Evolutionary conservation across 345 rosid genomes (phyloP).

Genomic region (Corchorus capsularis): DNA sequence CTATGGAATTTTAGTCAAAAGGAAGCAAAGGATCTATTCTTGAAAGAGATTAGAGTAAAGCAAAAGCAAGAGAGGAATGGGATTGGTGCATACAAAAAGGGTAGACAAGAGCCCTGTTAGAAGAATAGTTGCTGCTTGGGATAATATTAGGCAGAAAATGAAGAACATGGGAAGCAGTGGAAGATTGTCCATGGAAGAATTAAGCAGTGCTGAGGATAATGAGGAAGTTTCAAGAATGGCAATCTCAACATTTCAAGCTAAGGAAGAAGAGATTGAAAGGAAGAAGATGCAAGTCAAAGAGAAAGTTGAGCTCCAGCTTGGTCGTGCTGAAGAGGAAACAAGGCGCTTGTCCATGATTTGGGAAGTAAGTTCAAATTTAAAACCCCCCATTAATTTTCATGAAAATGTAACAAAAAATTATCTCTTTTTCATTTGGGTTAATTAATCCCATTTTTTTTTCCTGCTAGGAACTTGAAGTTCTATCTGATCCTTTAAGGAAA

Average conservation of each 20-base stretch:
- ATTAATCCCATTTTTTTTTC: background rate
- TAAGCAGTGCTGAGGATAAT: constrained; percentile 30
- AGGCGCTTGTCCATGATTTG: constrained; percentile 64
- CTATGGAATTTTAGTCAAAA: constrained; percentile 31
- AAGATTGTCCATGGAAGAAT: constrained; percentile 49
- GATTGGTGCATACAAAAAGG: constrained; percentile 6
- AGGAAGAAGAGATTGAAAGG: constrained; percentile 84
- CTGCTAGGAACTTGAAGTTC: constrained; percentile 66
- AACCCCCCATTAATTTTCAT: background rate
- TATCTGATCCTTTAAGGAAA: constrained; percentile 76
- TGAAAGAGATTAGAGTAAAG: constrained; percentile 27
- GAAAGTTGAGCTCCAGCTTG: constrained; percentile 65
- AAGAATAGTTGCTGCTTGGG: background rate
- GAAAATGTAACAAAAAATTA: background rate
- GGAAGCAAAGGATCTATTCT: constrained; percentile 40
- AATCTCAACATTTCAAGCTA: constrained; percentile 59
- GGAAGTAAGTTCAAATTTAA: constrained; percentile 51
- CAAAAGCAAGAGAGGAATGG: constrained; percentile 39
- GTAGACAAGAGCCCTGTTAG: background rate
- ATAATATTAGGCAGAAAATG: constrained; percentile 13
- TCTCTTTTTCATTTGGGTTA: background rate
- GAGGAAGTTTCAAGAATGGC: constrained; percentile 56
- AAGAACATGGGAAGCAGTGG: constrained; percentile 35
- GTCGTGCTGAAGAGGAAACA: constrained; percentile 77
- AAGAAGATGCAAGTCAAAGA: constrained; percentile 70